Evolutionary conservation across 2,329 filamentous ascomycete genomes (phyloP), one percentile per base, ranked within the genome.

Genomic region (Pseudogymnoascus sp.): DNA sequence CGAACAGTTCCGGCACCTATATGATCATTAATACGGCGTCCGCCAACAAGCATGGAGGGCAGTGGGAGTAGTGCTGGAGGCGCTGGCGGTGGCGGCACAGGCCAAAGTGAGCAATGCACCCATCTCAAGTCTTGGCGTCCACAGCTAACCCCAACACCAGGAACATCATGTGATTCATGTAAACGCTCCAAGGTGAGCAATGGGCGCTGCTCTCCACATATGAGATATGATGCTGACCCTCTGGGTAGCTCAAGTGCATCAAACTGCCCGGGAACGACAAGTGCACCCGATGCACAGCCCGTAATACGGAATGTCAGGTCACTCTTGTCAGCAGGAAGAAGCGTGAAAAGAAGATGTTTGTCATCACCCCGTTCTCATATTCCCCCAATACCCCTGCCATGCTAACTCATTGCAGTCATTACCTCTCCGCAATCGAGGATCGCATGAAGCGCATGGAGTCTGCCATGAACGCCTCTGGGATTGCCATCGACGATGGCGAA

Each of bases 391-490:
- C 47, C 50, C 54, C 18, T 37, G 43, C 16, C 54, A 38, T 58
- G 1, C 35, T 58, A 58, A 58, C 54, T 18, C 4, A 12, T 28
- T 58, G 4, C 22, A 58, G 54, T 35, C 54, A 63, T 30, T 63
- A 67, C 28, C 61, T 67, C 59, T 47, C 59, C 60, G 59, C 65
- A 47, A 64, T 68, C 60, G 67, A 67, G 60, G 57, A 66, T 41
- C 65, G 66, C 34, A 62, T 68, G 47, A 67, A 65, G 50, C 64
- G 66, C 18, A 65, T 68, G 65, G 67, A 68, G 59, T 64, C 65
- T 34, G 63, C 61, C 34, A 64, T 67, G 50, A 62, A 60, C 25
- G 62, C 60, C 25, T 65, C 66, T 3, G 61, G 63, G 35, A 38
- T 63, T 4, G 34, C 37, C 58, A 25, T 58, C 7, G 39, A 37